Base-by-base conservation (phyloP, 176 grass and related monocot genomes). In the Melocanna baccifera region DNA sequence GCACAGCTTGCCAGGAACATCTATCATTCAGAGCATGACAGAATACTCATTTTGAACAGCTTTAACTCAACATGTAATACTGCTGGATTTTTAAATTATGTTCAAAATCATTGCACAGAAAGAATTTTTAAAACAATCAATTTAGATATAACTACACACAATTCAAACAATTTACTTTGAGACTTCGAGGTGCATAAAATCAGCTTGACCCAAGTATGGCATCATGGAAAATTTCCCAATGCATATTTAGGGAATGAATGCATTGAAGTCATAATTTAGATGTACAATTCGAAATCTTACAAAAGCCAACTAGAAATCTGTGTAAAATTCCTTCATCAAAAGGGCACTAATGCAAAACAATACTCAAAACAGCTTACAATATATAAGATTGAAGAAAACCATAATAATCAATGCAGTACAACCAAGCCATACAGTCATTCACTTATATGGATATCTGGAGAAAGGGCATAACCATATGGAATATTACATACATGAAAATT, bases 401-500 rank as follows among this genome's bases (percentile, higher is more conserved):
- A 48, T 6, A 77, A 55, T 29, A 65, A 28, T 53, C 2, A 20
- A 41, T 69, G 48, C 51, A 81, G 9, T 20, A 10, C 43, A 52
- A 79, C 26, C 52, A 74, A 64, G 19, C 41, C 42, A 32, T 71
- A 28, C 57, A 62, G 23, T 18, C 20, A n/a, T 71, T 29, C 14
- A 64, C 32, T 50, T 19, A 41, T 64, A 26, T 28, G 9, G 32
- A 45, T 37, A 13, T 50, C 4, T 32, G 10, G 5, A 73, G 22
- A 63, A 39, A 66, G 4, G 57, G 30, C n/a, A 73, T 64, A 47
- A 7, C 5, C 45, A 86, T 52, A 47, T 47, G 45, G 45, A 47
- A 13, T 47, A 47, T 13, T 13, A 80, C 32, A 63, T 46, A 70
- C 29, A 78, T 59, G 67, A 87, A 18, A 83, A 39, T 61, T 40